These are phyloP conservation scores for Diaporthe velutina DNA, from an alignment of 2,329 filamentous ascomycete genomes.

Conservation along the genomic window DNA sequence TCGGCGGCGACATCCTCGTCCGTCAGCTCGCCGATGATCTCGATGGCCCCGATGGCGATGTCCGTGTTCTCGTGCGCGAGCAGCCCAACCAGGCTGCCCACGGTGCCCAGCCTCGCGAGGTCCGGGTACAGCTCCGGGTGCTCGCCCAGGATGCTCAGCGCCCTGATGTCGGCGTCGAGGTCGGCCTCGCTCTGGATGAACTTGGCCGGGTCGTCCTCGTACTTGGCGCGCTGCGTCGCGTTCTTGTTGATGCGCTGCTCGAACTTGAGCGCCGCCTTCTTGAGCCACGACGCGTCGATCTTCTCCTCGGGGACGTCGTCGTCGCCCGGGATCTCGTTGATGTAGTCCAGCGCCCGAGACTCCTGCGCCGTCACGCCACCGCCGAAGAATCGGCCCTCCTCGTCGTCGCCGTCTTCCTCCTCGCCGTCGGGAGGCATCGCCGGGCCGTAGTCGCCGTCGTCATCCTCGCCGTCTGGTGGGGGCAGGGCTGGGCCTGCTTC, in stretches of 20 bases:
- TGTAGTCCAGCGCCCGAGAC: constrained; percentile 86
- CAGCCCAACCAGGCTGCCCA: constrained; percentile 80
- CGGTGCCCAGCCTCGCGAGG: constrained; percentile 81
- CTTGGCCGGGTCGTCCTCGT: constrained; percentile 83
- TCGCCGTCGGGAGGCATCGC: constrained; percentile 60
- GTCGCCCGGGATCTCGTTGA: constrained; percentile 75
- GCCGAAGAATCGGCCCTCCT: constrained; percentile 96
- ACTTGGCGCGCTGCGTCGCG: constrained; percentile 87
- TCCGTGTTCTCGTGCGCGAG: constrained; percentile 97
- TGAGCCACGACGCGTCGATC: constrained; percentile 87
- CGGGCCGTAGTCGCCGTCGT: constrained; percentile 62
- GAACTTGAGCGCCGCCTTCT: constrained; percentile 84
- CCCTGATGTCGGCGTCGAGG: constrained; percentile 89
- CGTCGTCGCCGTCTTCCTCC: constrained; percentile 73
- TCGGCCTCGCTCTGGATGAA: constrained; percentile 91
- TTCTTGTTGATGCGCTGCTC: constrained; percentile 94
- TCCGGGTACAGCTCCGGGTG: constrained; percentile 87
- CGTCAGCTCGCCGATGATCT: constrained; percentile 90
- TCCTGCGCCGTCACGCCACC: constrained; percentile 88
- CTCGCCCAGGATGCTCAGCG: constrained; percentile 86
- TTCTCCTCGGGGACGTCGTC: constrained; percentile 70
- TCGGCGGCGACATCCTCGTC: constrained; percentile 91
- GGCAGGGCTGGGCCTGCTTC: constrained; percentile 64
- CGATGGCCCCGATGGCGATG: constrained; percentile 90
- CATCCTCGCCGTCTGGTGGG: constrained; percentile 63